Base-by-base conservation (phyloP, 179 eudicot species). In the Kewa caespitosa region DNA sequence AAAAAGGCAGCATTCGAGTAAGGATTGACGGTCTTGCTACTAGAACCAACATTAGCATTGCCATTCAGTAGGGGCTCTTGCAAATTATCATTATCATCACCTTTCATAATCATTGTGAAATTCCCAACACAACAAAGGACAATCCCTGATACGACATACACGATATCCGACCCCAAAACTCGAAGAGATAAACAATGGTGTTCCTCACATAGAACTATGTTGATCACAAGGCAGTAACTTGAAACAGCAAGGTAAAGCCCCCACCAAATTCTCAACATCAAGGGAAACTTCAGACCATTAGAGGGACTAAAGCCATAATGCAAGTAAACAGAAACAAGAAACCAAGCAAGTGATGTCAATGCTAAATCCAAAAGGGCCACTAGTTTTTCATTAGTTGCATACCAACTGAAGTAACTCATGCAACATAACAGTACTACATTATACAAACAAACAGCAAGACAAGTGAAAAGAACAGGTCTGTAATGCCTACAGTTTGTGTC, bases 31-130 rank as follows among this genome's bases (percentile, higher is more conserved):
- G 76, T 77, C 72, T 86, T 84, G 69, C 76, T 73, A 12, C 55
- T 41, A 32, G 79, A 69, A 52, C 25, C 33, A 30, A 12, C 48
- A 69, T 20, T 74, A 27, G 54, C 65, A 76, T 38, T 70, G 65
- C 84, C 92, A 84, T 83, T 87, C 81, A 90, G 79, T 55, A 92
- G 88, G 61, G 97, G 91, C 79, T 92, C 90, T 75, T 79, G 79
- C 67, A 86, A 71, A 75, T 46, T 59, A 55, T 28, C 30, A 54
- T 80, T 69, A 55, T 28, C 30, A 54, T 80, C 74, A 23, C 43
- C 74, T 27, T 20, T 57, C 41, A 55, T 73, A 30, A 38, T 76
- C 81, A 70, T 87, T 67, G 88, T 84, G 60, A 67, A 81, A 60
- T 84, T 63, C 72, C 89, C 90, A 75, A 69, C 83, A 55, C 34